Base-by-base conservation (phyloP, 1,284 basidiomycete genomes). In the Puccinia hordei region DNA sequence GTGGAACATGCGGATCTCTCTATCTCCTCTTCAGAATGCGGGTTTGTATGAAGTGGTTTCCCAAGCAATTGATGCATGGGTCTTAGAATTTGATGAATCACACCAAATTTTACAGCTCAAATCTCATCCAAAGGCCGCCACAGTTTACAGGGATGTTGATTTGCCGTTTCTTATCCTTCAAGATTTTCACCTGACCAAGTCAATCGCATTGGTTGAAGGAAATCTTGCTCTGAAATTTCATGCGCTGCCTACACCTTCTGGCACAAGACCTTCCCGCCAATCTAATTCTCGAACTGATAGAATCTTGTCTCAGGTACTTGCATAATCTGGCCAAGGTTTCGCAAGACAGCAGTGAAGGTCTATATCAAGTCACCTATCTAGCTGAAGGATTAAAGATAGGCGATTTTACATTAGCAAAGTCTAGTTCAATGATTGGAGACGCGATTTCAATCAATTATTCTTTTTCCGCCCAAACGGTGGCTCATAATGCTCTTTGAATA, bases 401-500 rank as follows among this genome's bases (percentile, higher is more conserved):
- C 24, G 57, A 80, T 33, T 80, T 80, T 55, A 41, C 9, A 33
- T 38, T 80, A 1, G 3, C 51, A 12, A 61, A 41, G 17, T 63
- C 66, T 27, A 24, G 12, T 13, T 44, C 71, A 17, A 24, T 19
- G 8, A 35, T 38, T 59, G 27, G 24, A 63, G 59, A 41, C 2
- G 4, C 22, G 63, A 30, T 46, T 17, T 17, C 57, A 13, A 57
- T 2, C 9, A 82, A 84, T 1, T 98, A 98, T 89, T 93, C 92
- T 83, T 89, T 98, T 71, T 88, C 91, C 69, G 95, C 95, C 0
- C 93, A 93, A 0, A 99, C 97, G 0, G 93, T 95, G 10, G 89
- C 89, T 33, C 89, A 92, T 81, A 99, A 99, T 86, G 92, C 93
- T 19, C 90, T 94, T 88, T 91, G 96, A 46, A 91, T 99, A 3